A percentile compares a stretch with the other conserved stretches of the same genome.
These are phyloP conservation scores for Trichomonascus vanleenenianus DNA, from an alignment of 805 yeast genomes.

Conservation along the genomic window DNA sequence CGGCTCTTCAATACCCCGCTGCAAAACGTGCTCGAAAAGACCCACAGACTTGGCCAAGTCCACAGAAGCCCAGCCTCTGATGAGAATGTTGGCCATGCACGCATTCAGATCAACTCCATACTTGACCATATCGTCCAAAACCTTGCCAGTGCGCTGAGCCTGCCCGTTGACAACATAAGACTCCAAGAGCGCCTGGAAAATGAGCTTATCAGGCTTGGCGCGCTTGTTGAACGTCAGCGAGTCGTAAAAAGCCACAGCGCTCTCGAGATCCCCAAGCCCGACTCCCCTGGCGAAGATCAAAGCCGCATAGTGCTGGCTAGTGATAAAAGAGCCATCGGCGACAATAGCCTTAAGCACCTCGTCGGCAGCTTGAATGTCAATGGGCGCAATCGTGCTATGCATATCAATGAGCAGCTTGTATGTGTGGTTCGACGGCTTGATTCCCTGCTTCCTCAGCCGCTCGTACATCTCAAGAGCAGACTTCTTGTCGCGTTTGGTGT, in stretches of 20 bases:
- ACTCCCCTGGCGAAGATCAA: slow-evolving; percentile 34
- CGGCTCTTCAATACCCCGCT: slow-evolving; percentile 23
- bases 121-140: slow-evolving; percentile 28
- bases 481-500: slow-evolving; percentile 24
- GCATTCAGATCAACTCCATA: slow-evolving; percentile 26
- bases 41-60: slow-evolving; percentile 21
- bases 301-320: slow-evolving; percentile 32
- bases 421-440: slow-evolving; percentile 31
- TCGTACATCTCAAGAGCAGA: slow-evolving; percentile 27
- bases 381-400: slow-evolving; percentile 27
- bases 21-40: slow-evolving; percentile 23
- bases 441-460: slow-evolving; percentile 22
- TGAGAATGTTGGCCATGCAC: slow-evolving; percentile 28
- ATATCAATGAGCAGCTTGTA: slow-evolving; percentile 34
- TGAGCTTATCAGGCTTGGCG: slow-evolving; percentile 30
- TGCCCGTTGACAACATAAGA: slow-evolving; percentile 30
- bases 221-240: slow-evolving; percentile 23
- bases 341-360: slow-evolving; percentile 27
- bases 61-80: slow-evolving; percentile 30
- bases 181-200: slow-evolving; percentile 34
- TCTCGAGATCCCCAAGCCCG: slow-evolving; percentile 24
- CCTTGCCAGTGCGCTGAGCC: slow-evolving; percentile 24
- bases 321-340: slow-evolving; percentile 22
- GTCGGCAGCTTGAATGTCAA: slow-evolving; percentile 30
- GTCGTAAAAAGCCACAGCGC: slow-evolving; percentile 30